A percentile compares a stretch with the other conserved stretches of the same genome.
Conservation (phyloP, 805 yeast species). For the Candida vaughaniae region DNA sequence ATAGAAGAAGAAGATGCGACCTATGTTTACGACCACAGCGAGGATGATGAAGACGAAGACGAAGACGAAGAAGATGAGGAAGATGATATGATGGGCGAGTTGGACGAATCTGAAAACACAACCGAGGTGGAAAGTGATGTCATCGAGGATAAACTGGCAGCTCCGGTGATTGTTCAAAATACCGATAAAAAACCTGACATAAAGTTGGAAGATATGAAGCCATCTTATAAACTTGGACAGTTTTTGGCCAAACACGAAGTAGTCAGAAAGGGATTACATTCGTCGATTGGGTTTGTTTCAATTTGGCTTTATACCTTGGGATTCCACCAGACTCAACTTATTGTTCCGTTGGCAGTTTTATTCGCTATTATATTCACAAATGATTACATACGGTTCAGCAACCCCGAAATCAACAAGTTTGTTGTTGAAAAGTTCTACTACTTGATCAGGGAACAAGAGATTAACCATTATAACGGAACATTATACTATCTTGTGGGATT, state of each 20-base stretch:
- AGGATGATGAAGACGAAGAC: conserved; percentile 17
- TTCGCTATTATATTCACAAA: conserved; percentile 56
- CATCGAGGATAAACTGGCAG: conserved; percentile 2
- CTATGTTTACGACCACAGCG: conserved; percentile 22
- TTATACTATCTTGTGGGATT: conserved; percentile 85
- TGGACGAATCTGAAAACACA: conserved; percentile 11
- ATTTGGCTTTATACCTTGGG: conserved; percentile 69
- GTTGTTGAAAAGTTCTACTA: conserved; percentile 74
- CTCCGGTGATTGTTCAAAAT: background rate
- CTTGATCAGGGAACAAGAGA: conserved; percentile 82
- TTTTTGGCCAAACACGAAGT: conserved; percentile 80
- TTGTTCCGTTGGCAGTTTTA: conserved; percentile 55
- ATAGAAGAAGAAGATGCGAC: conserved; percentile 42
- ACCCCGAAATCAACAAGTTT: conserved; percentile 58
- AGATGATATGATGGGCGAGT: conserved; percentile 9
- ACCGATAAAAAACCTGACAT: background rate
- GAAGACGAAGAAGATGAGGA: conserved; percentile 2
- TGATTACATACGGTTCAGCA: conserved; percentile 67
- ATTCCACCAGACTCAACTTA: conserved; percentile 53
- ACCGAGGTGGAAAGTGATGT: conserved; percentile 12
- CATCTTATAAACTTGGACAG: conserved; percentile 7
- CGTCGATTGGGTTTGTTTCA: conserved; percentile 83
- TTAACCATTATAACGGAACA: conserved; percentile 73
- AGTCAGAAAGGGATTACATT: conserved; percentile 85
- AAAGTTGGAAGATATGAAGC: background rate